Conservation (phyloP, 2,329 filamentous ascomycete species). For the Epicoccum nigrum region DNA sequence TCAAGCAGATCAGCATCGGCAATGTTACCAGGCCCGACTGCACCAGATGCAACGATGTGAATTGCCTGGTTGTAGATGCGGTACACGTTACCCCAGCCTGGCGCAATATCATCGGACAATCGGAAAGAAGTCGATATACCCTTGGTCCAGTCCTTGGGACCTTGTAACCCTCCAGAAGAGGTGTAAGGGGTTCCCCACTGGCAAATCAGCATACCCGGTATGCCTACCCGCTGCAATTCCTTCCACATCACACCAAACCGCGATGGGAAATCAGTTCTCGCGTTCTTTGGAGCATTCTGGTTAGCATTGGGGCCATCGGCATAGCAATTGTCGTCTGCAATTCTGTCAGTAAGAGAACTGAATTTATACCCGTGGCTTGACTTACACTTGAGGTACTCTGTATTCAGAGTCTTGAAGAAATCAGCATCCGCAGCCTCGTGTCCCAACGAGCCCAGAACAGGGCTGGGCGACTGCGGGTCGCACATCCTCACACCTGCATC, state of each 20-base stretch:
- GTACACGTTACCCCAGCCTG: constrained; percentile 23
- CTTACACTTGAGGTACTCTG: constrained; percentile 29
- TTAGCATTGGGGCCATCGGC: constrained; percentile 19
- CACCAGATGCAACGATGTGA: constrained; percentile 25
- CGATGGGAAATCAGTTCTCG: constrained; percentile 24
- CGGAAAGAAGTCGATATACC: constrained; percentile 28
- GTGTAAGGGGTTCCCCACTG: constrained; percentile 26
- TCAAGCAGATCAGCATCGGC: constrained; percentile 29
- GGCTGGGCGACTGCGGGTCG: constrained; percentile 23
- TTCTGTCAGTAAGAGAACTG: background rate
- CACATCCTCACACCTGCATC: constrained; percentile 30
- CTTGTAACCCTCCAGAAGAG: constrained; percentile 21
- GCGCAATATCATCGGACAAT: constrained; percentile 24
- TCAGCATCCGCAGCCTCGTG: constrained; percentile 26
- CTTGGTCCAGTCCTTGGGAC: constrained; percentile 25
- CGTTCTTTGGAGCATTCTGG: constrained; percentile 26
- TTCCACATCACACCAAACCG: constrained; percentile 28
- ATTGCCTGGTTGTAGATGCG: constrained; percentile 31
- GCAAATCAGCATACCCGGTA: constrained; percentile 27
- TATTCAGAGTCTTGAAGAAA: constrained; percentile 29
- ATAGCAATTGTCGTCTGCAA: constrained; percentile 28
- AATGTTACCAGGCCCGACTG: constrained; percentile 23
- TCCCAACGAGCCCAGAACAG: constrained; percentile 22
- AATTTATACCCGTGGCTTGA: background rate
- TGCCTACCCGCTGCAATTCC: constrained; percentile 24